Evolutionary conservation across 768 basidiomycete species (phyloP), one percentile per base, ranked within the genome.

Genomic region (Galerina marginata): DNA sequence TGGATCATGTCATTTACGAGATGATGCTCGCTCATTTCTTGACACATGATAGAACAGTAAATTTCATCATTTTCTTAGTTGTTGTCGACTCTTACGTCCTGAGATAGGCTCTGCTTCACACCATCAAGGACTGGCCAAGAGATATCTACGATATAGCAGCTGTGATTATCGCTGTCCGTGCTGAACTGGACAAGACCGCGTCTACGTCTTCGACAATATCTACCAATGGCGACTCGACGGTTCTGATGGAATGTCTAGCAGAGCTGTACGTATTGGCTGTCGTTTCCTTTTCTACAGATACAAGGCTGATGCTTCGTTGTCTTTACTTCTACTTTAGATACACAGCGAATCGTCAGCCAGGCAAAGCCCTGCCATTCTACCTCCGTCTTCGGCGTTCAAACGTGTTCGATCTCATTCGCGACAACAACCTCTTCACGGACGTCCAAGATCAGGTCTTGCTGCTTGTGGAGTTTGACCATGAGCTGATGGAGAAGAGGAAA

Each of bases 181-280:
- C 89, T 4, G 91, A 93, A 65, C 77, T 98, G 15, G 91, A 96
- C 59, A 85, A 83, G 53, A 70, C 76, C 6, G 77, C 83, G 0
- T 84, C 84, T 0, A 79, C 84, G 0, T 84, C 84, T 2, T 77
- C 81, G 0, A 79, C 75, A 9, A 76, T 78, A 43, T 67, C 75
- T 1, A 67, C 79, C 3, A 72, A 72, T 16, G 80, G 83, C 40
- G 83, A 84, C 56, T 79, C 84, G 1, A 77, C 81, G 1, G 71
- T 92, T 7, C 81, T 99, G n/a, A 93, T 99, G 90, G 94, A 96
- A 71, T 96, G 93, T 71, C 76, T 99, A 23, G 93, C 93, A 0
- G 96, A 99, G 67, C 78, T 99, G 91, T 95, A 67, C 64, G 83
- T 74, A 52, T 59, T 11, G 14, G 10, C 43, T 33, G 14, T 60